Conservation (phyloP, 192 early-diverging fungal genomes). For the Phlyctochytrium bullatum region DNA sequence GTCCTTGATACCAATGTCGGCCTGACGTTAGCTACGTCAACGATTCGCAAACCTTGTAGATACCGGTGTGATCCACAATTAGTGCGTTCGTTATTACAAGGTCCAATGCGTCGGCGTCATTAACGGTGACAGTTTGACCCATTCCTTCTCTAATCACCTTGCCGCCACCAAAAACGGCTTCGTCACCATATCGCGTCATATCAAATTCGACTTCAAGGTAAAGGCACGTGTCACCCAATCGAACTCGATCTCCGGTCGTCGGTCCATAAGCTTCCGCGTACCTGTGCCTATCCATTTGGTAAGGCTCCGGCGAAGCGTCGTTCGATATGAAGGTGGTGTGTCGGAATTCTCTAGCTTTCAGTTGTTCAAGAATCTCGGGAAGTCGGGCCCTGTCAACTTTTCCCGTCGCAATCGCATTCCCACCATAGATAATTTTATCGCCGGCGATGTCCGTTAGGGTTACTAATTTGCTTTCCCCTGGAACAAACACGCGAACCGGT, state of each 20-base stretch:
- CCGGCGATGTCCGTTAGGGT: constrained; percentile 83
- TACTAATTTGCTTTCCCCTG: constrained; percentile 83
- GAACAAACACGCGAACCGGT: too few species aligned
- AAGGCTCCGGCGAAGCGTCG: constrained; percentile 51
- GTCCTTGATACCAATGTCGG: constrained; percentile 90
- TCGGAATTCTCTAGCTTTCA: constrained; percentile 54
- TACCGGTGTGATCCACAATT: constrained; percentile 89
- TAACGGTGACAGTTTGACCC: constrained; percentile 75
- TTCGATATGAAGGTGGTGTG: constrained; percentile 57
- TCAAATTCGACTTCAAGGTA: constrained; percentile 88
- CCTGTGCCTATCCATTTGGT: constrained; percentile 70
- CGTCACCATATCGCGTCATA: constrained; percentile 88
- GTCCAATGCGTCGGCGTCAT: constrained; percentile 75
- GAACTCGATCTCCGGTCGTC: constrained; percentile 84
- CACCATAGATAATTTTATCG: constrained; percentile 73
- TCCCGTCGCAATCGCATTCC: constrained; percentile 80
- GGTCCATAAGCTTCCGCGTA: constrained; percentile 93
- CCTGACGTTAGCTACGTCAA: constrained; percentile 35
- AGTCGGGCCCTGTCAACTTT: constrained; percentile 51
- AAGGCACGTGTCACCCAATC: constrained; percentile 82
- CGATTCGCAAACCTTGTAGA: constrained; percentile 79
- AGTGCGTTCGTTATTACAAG: constrained; percentile 94
- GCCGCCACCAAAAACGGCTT: constrained; percentile 95
- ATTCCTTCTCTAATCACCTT: constrained; percentile 93
- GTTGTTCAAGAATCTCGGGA: constrained; percentile 48